phyloP scores from a whole-genome alignment of 768 basidiomycete species.

The Boletus fagicola region DNA sequence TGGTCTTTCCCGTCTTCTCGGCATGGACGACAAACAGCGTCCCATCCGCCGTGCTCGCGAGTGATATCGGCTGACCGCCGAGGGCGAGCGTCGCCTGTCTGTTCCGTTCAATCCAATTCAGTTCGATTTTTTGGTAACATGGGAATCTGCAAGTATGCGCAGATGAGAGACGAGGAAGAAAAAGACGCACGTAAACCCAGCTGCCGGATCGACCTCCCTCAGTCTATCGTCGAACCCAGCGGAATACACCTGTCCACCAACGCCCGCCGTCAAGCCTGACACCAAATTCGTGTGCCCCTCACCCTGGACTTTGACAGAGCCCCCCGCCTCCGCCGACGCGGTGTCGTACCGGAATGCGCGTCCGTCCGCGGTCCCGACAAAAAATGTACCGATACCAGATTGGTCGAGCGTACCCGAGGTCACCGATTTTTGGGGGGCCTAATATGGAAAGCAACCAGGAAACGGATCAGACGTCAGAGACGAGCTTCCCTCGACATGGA shows the following conservation, averaged over 20 bases:
- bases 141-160: neutral
- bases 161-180: neutral
- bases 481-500: neutral
- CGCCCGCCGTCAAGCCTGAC: conserved; percentile 52
- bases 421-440: conserved; percentile 83
- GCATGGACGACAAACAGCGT: conserved; percentile 57
- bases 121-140: neutral
- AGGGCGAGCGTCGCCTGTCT: conserved; percentile 56
- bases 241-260: conserved; percentile 57
- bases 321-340: conserved; percentile 1
- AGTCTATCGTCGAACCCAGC: conserved; percentile 80
- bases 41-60: conserved; percentile 57
- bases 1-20: conserved; percentile 42
- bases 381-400: conserved; percentile 54
- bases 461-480: neutral
- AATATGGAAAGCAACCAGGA: neutral
- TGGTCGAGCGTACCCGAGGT: conserved; percentile 53
- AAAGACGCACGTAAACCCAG: conserved; percentile 30
- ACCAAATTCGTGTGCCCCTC: conserved; percentile 71
- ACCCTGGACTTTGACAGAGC: conserved; percentile 51
- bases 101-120: conserved; percentile 1
- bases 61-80: conserved; percentile 62
- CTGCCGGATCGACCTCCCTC: conserved; percentile 54
- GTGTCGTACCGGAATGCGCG: conserved; percentile 65
- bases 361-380: conserved; percentile 80